A percentile compares a stretch with the other conserved stretches of the same genome.
Evolutionary conservation across 352 stramenopile species (phyloP).

Genomic region (Hyaloperonospora arabidopsidis): DNA sequence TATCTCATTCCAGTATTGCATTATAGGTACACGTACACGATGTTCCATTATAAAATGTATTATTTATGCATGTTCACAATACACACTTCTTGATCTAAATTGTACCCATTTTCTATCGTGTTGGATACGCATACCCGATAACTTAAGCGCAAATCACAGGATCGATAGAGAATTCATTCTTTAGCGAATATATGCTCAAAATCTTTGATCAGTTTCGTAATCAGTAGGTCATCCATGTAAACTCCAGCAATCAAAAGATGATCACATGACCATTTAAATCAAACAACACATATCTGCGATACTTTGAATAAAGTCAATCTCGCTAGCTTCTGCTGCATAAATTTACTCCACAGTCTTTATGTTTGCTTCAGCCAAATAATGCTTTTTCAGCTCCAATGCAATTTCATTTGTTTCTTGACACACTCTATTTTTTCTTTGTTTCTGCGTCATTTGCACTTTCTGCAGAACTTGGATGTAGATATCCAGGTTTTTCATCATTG

Average conservation of each 20-base stretch:
- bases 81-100: conserved; percentile 12
- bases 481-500: too few species aligned
- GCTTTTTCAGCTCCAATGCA: not conserved
- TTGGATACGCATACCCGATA: conserved; percentile 20
- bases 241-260: conserved; percentile 12
- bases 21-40: too few species aligned
- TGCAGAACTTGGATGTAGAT: too few species aligned
- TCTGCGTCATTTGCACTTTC: too few species aligned
- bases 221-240: conserved; percentile 30
- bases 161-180: conserved; percentile 4
- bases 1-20: not conserved
- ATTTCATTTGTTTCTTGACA: too few species aligned
- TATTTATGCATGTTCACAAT: conserved; percentile 16
- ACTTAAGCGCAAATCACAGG: conserved; percentile 15
- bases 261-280: not conserved
- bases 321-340: conserved; percentile 4
- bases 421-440: too few species aligned
- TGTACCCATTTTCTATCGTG: conserved; percentile 9
- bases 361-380: not conserved
- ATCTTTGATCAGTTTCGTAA: conserved; percentile 3
- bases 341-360: not conserved
- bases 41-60: not conserved
- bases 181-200: conserved; percentile 3
- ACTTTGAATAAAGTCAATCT: conserved; percentile 14
- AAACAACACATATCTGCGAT: conserved; percentile 24